These are phyloP conservation scores for Annona squamosa DNA, from an alignment of 164 flowering plant species.

Conservation along the genomic window DNA sequence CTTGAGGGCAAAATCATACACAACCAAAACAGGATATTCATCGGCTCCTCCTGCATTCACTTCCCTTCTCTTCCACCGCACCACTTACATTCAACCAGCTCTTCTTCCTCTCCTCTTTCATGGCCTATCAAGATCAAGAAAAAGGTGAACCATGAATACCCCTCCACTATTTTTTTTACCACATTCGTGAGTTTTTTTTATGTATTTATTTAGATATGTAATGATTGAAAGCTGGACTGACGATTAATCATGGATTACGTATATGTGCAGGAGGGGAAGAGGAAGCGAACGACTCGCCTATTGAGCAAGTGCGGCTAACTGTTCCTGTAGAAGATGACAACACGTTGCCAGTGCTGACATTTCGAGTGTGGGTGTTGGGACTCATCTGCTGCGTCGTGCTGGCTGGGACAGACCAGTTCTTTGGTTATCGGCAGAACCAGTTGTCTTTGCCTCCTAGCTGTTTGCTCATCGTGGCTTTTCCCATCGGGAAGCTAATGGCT, in stretches of 20 bases:
- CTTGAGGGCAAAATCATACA: too few species aligned
- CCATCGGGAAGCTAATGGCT: constrained; percentile 7
- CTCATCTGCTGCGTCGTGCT: not conserved
- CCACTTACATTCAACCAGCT: too few species aligned
- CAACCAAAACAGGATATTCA: too few species aligned
- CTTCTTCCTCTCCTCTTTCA: too few species aligned
- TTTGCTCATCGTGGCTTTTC: not conserved
- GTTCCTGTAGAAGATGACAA: constrained; percentile 55
- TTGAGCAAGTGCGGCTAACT: constrained; percentile 20
- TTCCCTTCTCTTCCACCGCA: too few species aligned
- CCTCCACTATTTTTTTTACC: too few species aligned
- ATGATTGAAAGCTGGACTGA: too few species aligned
- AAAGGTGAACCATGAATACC: too few species aligned
- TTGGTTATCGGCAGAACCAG: not conserved
- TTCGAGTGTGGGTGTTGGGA: constrained; percentile 2
- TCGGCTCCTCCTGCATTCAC: too few species aligned
- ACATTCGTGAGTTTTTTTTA: too few species aligned
- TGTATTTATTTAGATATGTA: too few species aligned
- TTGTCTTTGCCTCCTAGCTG: not conserved
- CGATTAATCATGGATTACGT: not conserved
- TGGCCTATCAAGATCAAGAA: too few species aligned
- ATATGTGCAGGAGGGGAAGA: not conserved
- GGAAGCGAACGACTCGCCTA: not conserved
- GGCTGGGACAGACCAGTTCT: constrained; percentile 1
- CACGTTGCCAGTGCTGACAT: constrained; percentile 34